Conservation (phyloP, 495 filamentous ascomycete species). For the Xylaria acuta region DNA sequence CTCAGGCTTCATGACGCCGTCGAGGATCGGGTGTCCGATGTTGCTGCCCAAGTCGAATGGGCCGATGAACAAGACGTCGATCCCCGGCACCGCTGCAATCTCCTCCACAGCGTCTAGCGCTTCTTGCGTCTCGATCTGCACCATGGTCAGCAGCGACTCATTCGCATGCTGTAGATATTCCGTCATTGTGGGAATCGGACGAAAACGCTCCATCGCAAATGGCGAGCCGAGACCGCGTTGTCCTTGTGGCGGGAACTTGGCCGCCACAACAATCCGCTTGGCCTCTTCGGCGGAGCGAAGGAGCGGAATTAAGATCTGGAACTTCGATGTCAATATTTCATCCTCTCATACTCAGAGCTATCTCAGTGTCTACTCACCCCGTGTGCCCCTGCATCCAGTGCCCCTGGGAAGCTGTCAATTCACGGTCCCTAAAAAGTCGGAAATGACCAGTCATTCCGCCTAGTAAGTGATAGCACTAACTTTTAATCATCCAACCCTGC, state of each 20-base stretch:
- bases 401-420: constrained; percentile 52
- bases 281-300: constrained; percentile 71
- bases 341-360: neutral
- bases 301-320: constrained; percentile 66
- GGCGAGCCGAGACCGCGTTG: constrained; percentile 71
- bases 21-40: constrained; percentile 72
- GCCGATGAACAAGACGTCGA: constrained; percentile 80
- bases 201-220: constrained; percentile 69
- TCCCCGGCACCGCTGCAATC: constrained; percentile 72
- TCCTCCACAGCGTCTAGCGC: constrained; percentile 73
- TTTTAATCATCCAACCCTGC: constrained; percentile 74
- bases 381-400: constrained; percentile 72
- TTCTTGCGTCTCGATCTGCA: constrained; percentile 83
- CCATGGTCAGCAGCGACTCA: constrained; percentile 70
- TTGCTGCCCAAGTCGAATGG: constrained; percentile 80
- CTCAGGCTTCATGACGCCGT: constrained; percentile 66
- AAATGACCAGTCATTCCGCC: neutral
- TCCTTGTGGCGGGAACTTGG: constrained; percentile 72
- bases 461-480: constrained; percentile 51
- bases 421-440: neutral
- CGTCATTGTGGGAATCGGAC: constrained; percentile 55
- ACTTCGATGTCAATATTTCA: constrained; percentile 36
- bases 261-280: constrained; percentile 59
- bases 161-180: constrained; percentile 81
- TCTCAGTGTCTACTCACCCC: constrained; percentile 51